Base-by-base conservation (phyloP, 2,329 filamentous ascomycete species). In the Zarea fungicola region DNA sequence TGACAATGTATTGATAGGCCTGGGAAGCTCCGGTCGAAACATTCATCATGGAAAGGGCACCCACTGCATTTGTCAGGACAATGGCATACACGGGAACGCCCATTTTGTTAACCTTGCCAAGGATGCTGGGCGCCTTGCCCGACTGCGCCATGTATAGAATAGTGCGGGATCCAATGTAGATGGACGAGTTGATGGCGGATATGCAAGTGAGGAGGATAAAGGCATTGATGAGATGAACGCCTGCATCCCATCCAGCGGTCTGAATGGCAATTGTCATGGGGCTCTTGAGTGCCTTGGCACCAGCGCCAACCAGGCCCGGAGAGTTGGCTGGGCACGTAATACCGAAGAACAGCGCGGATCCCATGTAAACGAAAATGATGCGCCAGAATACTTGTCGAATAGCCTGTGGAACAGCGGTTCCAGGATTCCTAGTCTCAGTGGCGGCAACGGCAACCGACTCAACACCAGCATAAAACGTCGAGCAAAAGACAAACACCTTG, bases 111-210 rank as follows among this genome's bases (percentile, higher is more conserved):
- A 86, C 88, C 63, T 77, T 80, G 35, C 83, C 84, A 2, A 91
- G 71, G 57, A 91, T 77, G 18, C 66, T 69, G 0, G 87, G 87
- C 0, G 87, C 87, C 63, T 87, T 88, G 40, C 79, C 74, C 37
- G 82, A 81, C 57, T 87, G 83, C 0, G 85, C 85, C 81, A 91
- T 87, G 68, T 82, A 89, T 0, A 90, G 68, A 2, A 92, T 67
- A 0, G 86, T 90, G 19, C 87, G 79, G 3, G 84, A 87, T 37
- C 81, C 82, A 55, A 91, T 87, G 63, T 90, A 91, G 53, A 91
- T 85, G 8, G 83, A 86, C 45, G 80, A 83, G 66, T 91, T 91
- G 56, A 85, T 78, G 16, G 85, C 84, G 1, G 77, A 83, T 31
- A 89, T 71, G 48, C 86, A 86, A 11, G 86, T 87, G 8, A 88